phyloP scores from a whole-genome alignment of 345 rosid species.

The Theobroma cacao region DNA sequence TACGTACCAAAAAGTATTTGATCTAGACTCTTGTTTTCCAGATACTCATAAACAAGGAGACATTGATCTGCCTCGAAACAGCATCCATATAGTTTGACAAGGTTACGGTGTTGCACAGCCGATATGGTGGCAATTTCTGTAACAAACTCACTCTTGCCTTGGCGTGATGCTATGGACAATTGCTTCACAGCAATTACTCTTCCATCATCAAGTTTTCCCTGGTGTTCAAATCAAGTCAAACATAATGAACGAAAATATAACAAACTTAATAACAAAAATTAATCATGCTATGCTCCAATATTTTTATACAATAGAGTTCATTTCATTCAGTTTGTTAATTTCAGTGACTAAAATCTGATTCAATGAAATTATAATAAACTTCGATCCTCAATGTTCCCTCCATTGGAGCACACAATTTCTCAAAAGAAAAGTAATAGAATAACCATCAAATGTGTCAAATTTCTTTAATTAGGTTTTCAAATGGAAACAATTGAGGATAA shows the following conservation, averaged over 20 bases:
- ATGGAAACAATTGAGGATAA: neutral
- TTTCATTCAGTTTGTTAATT: neutral
- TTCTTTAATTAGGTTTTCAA: neutral
- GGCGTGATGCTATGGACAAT: constrained; percentile 58
- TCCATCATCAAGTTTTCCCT: constrained; percentile 55
- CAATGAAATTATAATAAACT: neutral
- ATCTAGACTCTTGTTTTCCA: constrained; percentile 57
- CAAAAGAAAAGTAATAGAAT: neutral
- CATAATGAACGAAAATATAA: neutral
- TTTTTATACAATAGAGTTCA: neutral
- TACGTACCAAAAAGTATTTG: constrained; percentile 42
- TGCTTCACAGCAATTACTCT: constrained; percentile 70
- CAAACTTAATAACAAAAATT: neutral
- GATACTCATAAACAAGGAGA: constrained; percentile 51
- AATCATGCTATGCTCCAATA: neutral
- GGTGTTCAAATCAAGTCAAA: neutral
- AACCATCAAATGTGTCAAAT: neutral
- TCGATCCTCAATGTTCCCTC: neutral
- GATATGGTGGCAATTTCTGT: constrained; percentile 76
- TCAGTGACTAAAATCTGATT: neutral
- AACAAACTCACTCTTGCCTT: constrained; percentile 69
- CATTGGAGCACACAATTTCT: neutral
- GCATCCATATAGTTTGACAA: constrained; percentile 52
- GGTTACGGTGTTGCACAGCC: constrained; percentile 56
- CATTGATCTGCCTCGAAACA: constrained; percentile 42